Percentiles rank a stretch among this genome's conserved stretches.
Conservation (phyloP, 768 basidiomycete species). For the Phylloporus sp. region DNA sequence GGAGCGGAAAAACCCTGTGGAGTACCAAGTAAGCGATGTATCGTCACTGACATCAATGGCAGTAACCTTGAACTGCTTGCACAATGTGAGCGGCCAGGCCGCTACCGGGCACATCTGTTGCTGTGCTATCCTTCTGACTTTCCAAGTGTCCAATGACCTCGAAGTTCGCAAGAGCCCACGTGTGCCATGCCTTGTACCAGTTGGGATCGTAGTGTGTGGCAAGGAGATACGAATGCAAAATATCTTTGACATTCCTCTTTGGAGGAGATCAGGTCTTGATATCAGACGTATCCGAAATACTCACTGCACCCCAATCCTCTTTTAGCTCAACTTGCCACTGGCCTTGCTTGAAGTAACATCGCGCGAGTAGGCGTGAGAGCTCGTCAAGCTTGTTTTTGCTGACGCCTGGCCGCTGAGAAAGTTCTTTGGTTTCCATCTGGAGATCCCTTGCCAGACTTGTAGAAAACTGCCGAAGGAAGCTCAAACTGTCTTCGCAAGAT, state of each 20-base stretch:
- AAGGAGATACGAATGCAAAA: conserved; percentile 76
- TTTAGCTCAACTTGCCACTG: conserved; percentile 86
- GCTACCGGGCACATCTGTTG: conserved; percentile 52
- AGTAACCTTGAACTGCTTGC: conserved; percentile 82
- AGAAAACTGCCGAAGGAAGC: conserved; percentile 79
- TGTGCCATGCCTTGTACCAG: conserved; percentile 99
- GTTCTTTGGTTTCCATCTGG: conserved; percentile 51
- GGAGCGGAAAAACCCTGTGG: conserved; percentile 86
- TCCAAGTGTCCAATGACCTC: conserved; percentile 86
- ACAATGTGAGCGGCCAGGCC: conserved; percentile 79
- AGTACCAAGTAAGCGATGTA: conserved; percentile 8
- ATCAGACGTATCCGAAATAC: conserved; percentile 24
- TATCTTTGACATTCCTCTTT: conserved; percentile 74
- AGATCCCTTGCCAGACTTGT: conserved; percentile 71
- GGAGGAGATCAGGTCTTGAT: conserved; percentile 9
- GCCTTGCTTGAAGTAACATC: conserved; percentile 95
- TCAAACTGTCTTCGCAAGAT: conserved; percentile 70
- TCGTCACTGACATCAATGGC: background rate
- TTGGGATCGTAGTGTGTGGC: conserved; percentile 87
- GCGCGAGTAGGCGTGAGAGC: conserved; percentile 82
- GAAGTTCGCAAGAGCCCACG: conserved; percentile 95
- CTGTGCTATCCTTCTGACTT: conserved; percentile 50
- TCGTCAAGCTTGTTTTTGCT: conserved; percentile 60
- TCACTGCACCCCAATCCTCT: conserved; percentile 73
- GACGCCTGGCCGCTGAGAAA: conserved; percentile 45